Conservation (phyloP, 148 eudicot species). For the Talinum fruticosum region DNA sequence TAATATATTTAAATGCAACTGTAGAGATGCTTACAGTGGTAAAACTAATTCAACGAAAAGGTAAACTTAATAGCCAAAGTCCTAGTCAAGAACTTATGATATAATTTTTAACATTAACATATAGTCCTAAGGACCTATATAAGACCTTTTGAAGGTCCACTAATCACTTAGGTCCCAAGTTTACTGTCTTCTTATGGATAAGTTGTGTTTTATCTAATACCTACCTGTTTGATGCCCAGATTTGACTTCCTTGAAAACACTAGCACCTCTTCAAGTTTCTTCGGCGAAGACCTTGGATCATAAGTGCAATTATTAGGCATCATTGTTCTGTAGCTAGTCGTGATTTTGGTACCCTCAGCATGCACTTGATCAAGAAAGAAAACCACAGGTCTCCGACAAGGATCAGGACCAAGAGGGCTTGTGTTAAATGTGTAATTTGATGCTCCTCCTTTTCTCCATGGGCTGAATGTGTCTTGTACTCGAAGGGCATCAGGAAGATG, state of each 20-base stretch:
- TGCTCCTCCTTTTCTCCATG: conserved; percentile 39
- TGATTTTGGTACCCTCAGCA: conserved; percentile 15
- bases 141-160: not conserved
- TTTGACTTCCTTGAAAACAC: conserved; percentile 48
- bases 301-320: conserved; percentile 46
- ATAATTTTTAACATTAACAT: not conserved
- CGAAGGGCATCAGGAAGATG: conserved; percentile 44
- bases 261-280: conserved; percentile 44
- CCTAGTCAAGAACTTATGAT: not conserved
- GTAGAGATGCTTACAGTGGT: too few species aligned
- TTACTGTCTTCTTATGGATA: too few species aligned
- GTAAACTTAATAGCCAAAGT: not conserved
- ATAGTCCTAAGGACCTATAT: not conserved
- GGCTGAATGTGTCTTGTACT: conserved; percentile 41
- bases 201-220: not conserved
- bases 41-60: too few species aligned
- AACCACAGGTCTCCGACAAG: conserved; percentile 53
- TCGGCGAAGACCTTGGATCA: conserved; percentile 49
- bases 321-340: conserved; percentile 44
- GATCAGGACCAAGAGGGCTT: conserved; percentile 37
- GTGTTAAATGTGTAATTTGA: conserved; percentile 33
- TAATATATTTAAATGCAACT: too few species aligned
- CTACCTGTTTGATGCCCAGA: conserved; percentile 55
- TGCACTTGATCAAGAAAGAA: conserved; percentile 46
- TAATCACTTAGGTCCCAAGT: too few species aligned